Conservation (phyloP, 306 rosid species). For the Fragaria ananassa region DNA sequence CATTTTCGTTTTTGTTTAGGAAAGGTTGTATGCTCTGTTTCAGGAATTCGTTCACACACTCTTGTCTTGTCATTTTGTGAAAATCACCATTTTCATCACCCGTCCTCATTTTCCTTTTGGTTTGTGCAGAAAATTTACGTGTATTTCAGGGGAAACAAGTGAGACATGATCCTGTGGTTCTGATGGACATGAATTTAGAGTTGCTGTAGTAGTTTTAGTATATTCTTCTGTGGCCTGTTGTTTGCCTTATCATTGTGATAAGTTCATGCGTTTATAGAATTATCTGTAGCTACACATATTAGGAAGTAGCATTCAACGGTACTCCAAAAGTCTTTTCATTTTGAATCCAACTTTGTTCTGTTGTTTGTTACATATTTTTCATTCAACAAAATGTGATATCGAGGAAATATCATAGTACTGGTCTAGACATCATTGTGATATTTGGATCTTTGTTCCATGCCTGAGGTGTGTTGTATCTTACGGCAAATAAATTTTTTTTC, state of each 20-base stretch:
- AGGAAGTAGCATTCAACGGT: neutral
- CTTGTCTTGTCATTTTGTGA: neutral
- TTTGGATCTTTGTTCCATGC: neutral
- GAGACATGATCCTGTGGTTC: slow-evolving; percentile 34
- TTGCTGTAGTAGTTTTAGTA: slow-evolving; percentile 33
- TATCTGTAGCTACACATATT: slow-evolving; percentile 8
- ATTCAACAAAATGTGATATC: neutral
- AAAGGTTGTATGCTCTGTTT: neutral
- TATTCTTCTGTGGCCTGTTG: slow-evolving; percentile 30
- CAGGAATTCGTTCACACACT: neutral
- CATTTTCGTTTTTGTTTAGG: neutral
- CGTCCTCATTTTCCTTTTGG: slow-evolving; percentile 6
- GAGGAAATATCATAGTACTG: neutral
- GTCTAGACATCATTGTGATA: neutral
- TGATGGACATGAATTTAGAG: slow-evolving; percentile 16
- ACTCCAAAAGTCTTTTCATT: neutral
- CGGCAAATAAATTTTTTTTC: neutral
- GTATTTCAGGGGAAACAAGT: slow-evolving; percentile 87
- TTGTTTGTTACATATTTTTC: neutral
- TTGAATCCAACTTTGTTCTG: neutral
- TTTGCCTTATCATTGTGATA: neutral
- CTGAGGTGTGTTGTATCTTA: neutral
- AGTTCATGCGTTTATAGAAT: slow-evolving; percentile 1
- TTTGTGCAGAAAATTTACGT: slow-evolving; percentile 82
- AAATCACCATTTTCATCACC: neutral